These are phyloP conservation scores for Peniophora sp. DNA, from an alignment of 1,284 basidiomycete genomes.

Conservation along the genomic window DNA sequence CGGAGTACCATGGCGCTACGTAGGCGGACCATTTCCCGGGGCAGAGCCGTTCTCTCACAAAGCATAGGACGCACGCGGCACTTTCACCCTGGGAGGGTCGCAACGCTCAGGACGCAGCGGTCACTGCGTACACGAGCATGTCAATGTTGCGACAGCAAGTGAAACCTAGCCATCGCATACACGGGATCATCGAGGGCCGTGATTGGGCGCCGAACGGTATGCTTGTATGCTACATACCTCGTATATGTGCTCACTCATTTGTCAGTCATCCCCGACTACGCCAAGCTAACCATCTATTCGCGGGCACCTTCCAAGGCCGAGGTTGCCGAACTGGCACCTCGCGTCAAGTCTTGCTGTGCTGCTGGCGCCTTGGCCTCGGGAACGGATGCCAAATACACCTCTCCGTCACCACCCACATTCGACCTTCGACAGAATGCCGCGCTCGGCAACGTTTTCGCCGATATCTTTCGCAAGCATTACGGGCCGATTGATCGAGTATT, in stretches of 20 bases:
- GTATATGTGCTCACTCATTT: background rate
- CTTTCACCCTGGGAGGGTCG: constrained; percentile 77
- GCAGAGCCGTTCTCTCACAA: no score
- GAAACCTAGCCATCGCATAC: constrained; percentile 51
- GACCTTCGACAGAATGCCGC: constrained; percentile 58
- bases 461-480: constrained; percentile 31
- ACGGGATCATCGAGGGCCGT: constrained; percentile 59
- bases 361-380: constrained; percentile 65
- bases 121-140: constrained; percentile 71
- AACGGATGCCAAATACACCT: constrained; percentile 45
- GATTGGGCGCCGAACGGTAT: constrained; percentile 61
- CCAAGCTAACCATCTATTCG: constrained; percentile 58
- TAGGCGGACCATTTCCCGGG: no score
- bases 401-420: constrained; percentile 26
- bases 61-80: constrained; percentile 70
- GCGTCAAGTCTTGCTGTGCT: constrained; percentile 25
- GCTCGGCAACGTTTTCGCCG: constrained; percentile 42
- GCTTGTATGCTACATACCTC: constrained; percentile 8
- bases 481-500: constrained; percentile 21
- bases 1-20: constrained; percentile 62
- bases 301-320: constrained; percentile 57
- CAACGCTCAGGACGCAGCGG: constrained; percentile 83
- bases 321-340: constrained; percentile 33
- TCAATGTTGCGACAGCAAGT: constrained; percentile 66
- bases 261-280: constrained; percentile 74